Conservation (phyloP, 176 grass and related monocot species). For the Saccharum spontaneum region DNA sequence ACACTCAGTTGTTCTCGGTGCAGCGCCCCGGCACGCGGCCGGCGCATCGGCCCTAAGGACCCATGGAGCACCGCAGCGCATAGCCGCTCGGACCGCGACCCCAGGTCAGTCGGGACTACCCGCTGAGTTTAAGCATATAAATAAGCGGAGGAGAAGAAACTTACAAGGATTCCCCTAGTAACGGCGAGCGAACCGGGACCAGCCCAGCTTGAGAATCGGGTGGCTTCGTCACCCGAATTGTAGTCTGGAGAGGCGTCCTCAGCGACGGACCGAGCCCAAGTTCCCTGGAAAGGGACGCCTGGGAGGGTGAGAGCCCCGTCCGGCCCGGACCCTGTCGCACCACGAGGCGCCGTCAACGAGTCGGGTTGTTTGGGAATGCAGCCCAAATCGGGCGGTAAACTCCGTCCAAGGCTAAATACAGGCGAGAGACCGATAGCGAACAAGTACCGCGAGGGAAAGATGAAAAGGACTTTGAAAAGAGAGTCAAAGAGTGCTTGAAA, state of each 20-base stretch:
- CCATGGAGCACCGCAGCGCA: too few relatives aligned
- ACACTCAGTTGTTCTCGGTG: too few relatives aligned
- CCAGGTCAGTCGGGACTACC: too few relatives aligned
- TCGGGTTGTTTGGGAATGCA: slow-evolving; percentile 61
- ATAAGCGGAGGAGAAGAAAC: slow-evolving; percentile 39
- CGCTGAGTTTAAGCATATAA: neutral
- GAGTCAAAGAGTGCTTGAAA: slow-evolving; percentile 78
- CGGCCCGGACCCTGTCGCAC: slow-evolving; percentile 38
- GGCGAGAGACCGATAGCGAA: slow-evolving; percentile 68
- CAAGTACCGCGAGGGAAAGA: slow-evolving; percentile 25
- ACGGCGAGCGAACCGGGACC: slow-evolving; percentile 48
- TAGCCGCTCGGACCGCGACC: too few relatives aligned
- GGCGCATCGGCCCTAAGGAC: too few relatives aligned
- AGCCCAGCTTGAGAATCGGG: slow-evolving; percentile 17
- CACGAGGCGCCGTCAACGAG: slow-evolving; percentile 50
- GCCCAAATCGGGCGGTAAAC: slow-evolving; percentile 47
- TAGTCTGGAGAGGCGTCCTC: too few relatives aligned
- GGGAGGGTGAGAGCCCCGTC: neutral
- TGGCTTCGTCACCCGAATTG: neutral
- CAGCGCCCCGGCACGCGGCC: too few relatives aligned
- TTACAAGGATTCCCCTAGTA: slow-evolving; percentile 40
- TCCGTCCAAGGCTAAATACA: slow-evolving; percentile 61
- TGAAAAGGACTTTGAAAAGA: slow-evolving; percentile 16
- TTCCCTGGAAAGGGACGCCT: too few relatives aligned
- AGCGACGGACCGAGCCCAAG: too few relatives aligned